These are phyloP conservation scores for Isochrysis galbana DNA, from an alignment of 78 protist genomes.

Conservation along the genomic window DNA sequence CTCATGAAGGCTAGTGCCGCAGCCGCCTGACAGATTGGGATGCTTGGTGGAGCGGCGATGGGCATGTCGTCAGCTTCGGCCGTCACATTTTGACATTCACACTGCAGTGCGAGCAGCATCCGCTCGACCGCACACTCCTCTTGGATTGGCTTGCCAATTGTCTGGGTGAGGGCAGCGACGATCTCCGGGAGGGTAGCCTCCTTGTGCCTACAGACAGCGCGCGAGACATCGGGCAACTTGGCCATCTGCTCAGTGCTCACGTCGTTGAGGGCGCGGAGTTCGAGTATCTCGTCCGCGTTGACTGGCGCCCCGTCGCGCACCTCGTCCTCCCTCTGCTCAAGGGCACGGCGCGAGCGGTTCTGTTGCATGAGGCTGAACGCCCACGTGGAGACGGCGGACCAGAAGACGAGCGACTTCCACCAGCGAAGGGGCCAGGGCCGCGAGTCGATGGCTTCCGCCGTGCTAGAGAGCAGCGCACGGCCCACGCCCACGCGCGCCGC, in stretches of 20 bases:
- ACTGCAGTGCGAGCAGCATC: background rate
- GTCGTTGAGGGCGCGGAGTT: constrained; percentile 11
- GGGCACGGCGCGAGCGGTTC: background rate
- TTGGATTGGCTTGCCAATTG: background rate
- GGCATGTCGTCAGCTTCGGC: background rate
- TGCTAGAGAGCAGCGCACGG: too few relatives aligned
- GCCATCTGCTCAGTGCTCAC: background rate
- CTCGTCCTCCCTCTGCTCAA: background rate
- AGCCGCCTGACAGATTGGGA: background rate
- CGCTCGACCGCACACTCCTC: constrained; percentile 4
- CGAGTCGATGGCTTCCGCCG: too few relatives aligned
- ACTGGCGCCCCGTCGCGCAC: background rate
- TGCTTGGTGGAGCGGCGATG: background rate
- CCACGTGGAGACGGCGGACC: background rate
- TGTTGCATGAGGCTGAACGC: background rate
- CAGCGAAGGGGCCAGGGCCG: too few relatives aligned
- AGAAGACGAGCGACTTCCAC: background rate
- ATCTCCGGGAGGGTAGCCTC: background rate
- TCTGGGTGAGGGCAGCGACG: background rate
- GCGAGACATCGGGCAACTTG: background rate
- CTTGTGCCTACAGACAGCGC: background rate
- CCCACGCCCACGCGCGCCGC: too few relatives aligned
- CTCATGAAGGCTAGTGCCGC: background rate
- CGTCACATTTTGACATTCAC: too few relatives aligned
- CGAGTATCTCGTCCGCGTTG: background rate